phyloP scores from a whole-genome alignment of 495 filamentous ascomycete genomes.

The Barbatosphaeria neglecta region DNA sequence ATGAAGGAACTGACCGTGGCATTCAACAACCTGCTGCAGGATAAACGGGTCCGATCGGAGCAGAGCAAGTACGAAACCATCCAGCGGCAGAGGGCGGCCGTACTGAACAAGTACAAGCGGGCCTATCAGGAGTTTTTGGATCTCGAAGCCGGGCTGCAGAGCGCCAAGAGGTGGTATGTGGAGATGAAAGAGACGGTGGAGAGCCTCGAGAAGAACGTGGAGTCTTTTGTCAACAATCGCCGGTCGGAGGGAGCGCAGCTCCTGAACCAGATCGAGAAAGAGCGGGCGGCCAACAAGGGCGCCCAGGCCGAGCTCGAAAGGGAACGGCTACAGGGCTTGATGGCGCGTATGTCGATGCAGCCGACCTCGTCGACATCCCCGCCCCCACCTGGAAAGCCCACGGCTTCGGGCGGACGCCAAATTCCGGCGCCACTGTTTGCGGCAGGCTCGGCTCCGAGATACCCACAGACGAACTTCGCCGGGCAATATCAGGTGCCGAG shows the following conservation, averaged over 20 bases:
- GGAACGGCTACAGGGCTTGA: conserved; percentile 72
- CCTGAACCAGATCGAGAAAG: conserved; percentile 74
- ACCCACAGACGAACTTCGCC: conserved; percentile 34
- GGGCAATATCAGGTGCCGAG: conserved; percentile 40
- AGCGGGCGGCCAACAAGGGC: conserved; percentile 52
- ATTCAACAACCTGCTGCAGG: conserved; percentile 81
- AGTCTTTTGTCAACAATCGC: conserved; percentile 90
- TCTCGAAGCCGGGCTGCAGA: conserved; percentile 69
- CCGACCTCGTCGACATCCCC: conserved; percentile 11
- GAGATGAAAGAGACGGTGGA: conserved; percentile 96
- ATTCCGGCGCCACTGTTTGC: conserved; percentile 32
- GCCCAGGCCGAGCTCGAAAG: conserved; percentile 76
- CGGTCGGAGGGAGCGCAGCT: conserved; percentile 85
- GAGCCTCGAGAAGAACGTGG: conserved; percentile 91
- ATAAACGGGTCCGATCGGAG: conserved; percentile 86
- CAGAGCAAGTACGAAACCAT: conserved; percentile 89
- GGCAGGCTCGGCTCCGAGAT: conserved; percentile 24
- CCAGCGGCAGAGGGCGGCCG: conserved; percentile 67
- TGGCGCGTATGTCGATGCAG: conserved; percentile 91
- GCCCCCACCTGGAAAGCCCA: conserved; percentile 28
- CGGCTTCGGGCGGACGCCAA: conserved; percentile 30
- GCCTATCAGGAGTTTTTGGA: conserved; percentile 88
- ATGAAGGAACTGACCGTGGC: conserved; percentile 91
- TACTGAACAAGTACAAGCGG: conserved; percentile 80
- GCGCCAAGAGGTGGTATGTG: conserved; percentile 83